These are phyloP conservation scores for Echites panduratus DNA, from an alignment of 257 asterid genomes.

Conservation along the genomic window DNA sequence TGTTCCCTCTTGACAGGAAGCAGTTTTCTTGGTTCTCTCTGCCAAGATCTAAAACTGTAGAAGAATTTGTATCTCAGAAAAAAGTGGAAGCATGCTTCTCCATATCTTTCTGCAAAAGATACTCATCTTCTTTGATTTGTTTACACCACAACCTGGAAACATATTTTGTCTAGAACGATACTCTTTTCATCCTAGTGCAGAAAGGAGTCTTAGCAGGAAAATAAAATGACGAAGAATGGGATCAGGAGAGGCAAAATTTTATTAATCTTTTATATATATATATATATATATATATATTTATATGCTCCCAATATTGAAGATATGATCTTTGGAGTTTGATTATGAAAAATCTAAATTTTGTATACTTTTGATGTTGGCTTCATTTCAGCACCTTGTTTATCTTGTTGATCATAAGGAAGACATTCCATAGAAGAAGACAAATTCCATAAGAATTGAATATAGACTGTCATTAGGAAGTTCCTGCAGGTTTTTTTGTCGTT, in stretches of 20 bases:
- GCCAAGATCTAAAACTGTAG: no score
- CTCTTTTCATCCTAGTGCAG: background rate
- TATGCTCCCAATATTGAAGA: background rate
- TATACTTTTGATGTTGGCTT: background rate
- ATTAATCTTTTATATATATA: no score
- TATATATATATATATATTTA: no score
- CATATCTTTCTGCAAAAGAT: background rate
- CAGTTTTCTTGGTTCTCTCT: background rate
- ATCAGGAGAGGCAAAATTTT: background rate
- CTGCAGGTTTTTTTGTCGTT: background rate
- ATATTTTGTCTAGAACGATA: background rate
- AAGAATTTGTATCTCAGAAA: no score
- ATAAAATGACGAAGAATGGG: background rate
- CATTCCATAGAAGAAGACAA: slow-evolving; percentile 4
- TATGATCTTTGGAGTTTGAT: background rate
- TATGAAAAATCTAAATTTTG: background rate
- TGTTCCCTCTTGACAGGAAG: background rate
- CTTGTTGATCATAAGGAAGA: background rate
- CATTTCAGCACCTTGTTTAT: background rate
- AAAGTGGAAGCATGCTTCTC: no score
- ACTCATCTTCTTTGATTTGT: background rate
- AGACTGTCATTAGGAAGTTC: slow-evolving; percentile 7
- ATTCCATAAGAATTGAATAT: background rate
- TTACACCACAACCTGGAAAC: no score
- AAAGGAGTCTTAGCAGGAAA: background rate